Percentiles rank a stretch among this genome's conserved stretches.
These are phyloP conservation scores for Oryza coarctata DNA, from an alignment of 176 grass and related monocot species.

Conservation along the genomic window DNA sequence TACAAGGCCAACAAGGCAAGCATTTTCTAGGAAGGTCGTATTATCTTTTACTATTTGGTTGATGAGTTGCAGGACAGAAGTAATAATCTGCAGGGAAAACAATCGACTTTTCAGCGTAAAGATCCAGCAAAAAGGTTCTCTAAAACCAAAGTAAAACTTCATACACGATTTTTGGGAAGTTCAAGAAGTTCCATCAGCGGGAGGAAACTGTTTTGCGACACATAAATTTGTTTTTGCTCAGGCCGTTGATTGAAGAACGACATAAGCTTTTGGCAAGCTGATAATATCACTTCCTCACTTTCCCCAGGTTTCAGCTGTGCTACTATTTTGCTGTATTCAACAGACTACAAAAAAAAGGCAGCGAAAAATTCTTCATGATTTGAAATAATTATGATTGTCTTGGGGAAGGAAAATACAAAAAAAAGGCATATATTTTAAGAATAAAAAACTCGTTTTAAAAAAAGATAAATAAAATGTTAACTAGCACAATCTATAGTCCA, in stretches of 20 bases:
- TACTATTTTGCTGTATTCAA: constrained; percentile 99
- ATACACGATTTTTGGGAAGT: constrained; percentile 83
- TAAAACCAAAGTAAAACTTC: constrained; percentile 39
- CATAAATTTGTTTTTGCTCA: constrained; percentile 87
- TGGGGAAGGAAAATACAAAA: not conserved
- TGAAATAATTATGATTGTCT: not conserved
- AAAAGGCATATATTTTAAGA: not conserved
- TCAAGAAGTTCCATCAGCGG: constrained; percentile 95
- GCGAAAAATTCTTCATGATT: constrained; percentile 3
- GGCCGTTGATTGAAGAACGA: constrained; percentile 71
- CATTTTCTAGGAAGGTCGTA: constrained; percentile 79
- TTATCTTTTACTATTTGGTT: constrained; percentile 93
- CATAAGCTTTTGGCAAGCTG: constrained; percentile 85
- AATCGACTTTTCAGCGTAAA: constrained; percentile 31
- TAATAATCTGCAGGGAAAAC: constrained; percentile 65
- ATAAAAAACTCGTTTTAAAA: not conserved
- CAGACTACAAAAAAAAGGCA: constrained; percentile 53
- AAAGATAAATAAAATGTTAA: not conserved
- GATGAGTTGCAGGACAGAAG: constrained; percentile 80
- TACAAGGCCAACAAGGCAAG: constrained; percentile 98
- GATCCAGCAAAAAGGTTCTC: constrained; percentile 4
- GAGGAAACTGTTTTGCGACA: constrained; percentile 91
- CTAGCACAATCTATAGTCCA: not conserved
- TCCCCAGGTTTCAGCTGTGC: constrained; percentile 76
- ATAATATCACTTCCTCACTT: constrained; percentile 90